Base-by-base conservation (phyloP, 345 rosid species). In the Conringia planisiliqua region DNA sequence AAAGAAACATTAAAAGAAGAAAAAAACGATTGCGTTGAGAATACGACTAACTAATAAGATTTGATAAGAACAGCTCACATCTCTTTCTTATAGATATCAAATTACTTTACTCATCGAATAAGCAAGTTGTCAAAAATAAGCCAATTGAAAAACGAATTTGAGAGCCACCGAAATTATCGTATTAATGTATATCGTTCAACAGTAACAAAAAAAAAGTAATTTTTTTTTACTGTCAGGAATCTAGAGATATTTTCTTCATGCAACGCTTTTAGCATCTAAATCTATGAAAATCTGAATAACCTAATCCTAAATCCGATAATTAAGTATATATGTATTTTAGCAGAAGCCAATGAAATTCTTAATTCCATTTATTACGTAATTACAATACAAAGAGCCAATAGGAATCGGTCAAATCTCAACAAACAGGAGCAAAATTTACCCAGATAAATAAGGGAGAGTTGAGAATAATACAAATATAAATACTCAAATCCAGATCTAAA, bases 41-140 rank as follows among this genome's bases (percentile, higher is more conserved):
- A 43, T 16, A 62, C 74, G 57, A 50, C 11, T 51, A 10, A 30
- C 24, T 66, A 18, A 40, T 16, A 6, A 30, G 55, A 18, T 7
- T 39, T 61, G 16, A 76, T 70, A 54, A 30, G 71, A 56, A 56
- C 75, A 62, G 60, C 60, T 62, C 52, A 33, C 6, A 54, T 26
- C 42, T 55, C 43, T 69, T 60, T 67, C 51, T 62, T 56, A 38
- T 24, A 57, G 75, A 44, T 22, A 24, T 33, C 35, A 74, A 14
- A 13, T 32, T 43, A 7, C 16, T 52, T 13, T 58, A 18, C n/a
- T n/a, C n/a, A n/a, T 2, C 6, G 22, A 29, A 29, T 40, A 35
- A 54, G 14, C 71, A 54, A 76, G 44, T 70, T 27, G 60, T 52
- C 72, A 10, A 39, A 62, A 10, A 38, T 42, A 22, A 20, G 11